phyloP scores from a whole-genome alignment of 140 eudicot species.

The Senecio squalidus region DNA sequence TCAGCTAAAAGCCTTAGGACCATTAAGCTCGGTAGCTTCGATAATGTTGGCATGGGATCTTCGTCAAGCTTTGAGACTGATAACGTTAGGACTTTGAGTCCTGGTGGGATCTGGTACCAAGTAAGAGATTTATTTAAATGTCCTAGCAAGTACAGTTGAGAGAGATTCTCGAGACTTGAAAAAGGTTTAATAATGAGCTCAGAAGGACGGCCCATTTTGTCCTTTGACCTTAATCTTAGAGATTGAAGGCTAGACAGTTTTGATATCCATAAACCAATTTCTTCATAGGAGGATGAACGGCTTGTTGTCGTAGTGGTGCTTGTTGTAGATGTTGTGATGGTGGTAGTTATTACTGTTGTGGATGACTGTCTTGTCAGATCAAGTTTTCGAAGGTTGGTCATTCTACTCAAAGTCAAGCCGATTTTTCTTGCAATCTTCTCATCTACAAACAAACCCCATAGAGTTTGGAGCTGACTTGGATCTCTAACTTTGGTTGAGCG shows the following conservation, averaged over 20 bases:
- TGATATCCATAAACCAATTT: constrained; percentile 22
- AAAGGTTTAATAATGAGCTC: constrained; percentile 33
- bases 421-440: constrained; percentile 25
- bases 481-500: constrained; percentile 3
- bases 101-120: constrained; percentile 33
- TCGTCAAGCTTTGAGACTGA: constrained; percentile 42
- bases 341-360: constrained; percentile 1
- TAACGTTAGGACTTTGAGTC: constrained; percentile 47
- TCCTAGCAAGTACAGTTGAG: constrained; percentile 43
- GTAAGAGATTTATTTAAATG: constrained; percentile 19
- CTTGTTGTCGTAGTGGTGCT: constrained; percentile 16
- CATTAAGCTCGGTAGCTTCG: constrained; percentile 32
- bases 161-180: constrained; percentile 28
- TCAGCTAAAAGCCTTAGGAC: constrained; percentile 55
- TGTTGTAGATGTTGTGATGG: constrained; percentile 7
- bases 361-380: constrained; percentile 35
- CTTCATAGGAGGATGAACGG: constrained; percentile 21
- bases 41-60: constrained; percentile 54
- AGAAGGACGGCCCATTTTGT: constrained; percentile 39
- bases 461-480: constrained; percentile 39
- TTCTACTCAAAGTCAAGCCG: constrained; percentile 28
- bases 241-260: constrained; percentile 23
- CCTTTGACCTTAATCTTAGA: constrained; percentile 40
- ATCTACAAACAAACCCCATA: constrained; percentile 44
- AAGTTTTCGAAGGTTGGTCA: constrained; percentile 41